Evolutionary conservation across 2,329 filamentous ascomycete genomes (phyloP).

Genomic region (Ophiosphaerella narmari): DNA sequence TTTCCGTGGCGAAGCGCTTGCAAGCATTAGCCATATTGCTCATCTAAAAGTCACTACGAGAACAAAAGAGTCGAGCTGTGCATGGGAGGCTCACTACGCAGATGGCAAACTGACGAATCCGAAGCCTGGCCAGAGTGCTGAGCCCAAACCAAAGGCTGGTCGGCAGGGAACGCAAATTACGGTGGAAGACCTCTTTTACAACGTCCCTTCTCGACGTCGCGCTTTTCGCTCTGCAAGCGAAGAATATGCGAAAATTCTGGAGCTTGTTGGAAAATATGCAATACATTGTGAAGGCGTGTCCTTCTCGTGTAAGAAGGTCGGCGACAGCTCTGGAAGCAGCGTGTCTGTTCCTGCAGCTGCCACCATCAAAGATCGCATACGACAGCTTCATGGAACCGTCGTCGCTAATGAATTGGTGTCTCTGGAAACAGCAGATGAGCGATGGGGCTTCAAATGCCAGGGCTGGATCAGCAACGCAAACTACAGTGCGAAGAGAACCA

Average conservation of each 20-base stretch:
- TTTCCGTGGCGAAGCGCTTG: conserved; percentile 94
- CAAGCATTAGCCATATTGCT: conserved; percentile 97
- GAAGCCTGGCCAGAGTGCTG: conserved; percentile 84
- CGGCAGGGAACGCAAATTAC: conserved; percentile 91
- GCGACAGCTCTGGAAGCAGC: conserved; percentile 75
- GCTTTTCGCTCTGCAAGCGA: conserved; percentile 92
- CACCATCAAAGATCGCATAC: conserved; percentile 78
- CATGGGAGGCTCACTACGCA: conserved; percentile 87
- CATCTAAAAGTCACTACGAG: conserved; percentile 95
- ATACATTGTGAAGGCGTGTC: conserved; percentile 89
- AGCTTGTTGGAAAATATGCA: conserved; percentile 90
- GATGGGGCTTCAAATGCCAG: conserved; percentile 81
- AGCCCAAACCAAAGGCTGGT: conserved; percentile 86
- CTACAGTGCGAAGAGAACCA: conserved; percentile 88
- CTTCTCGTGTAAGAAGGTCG: conserved; percentile 96
- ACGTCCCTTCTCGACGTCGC: conserved; percentile 82
- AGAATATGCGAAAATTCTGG: conserved; percentile 97
- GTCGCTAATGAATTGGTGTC: conserved; percentile 88
- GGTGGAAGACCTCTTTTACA: conserved; percentile 97
- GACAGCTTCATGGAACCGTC: conserved; percentile 81
- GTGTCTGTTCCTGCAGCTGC: conserved; percentile 78
- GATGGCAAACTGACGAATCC: conserved; percentile 79
- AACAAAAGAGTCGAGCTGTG: conserved; percentile 83
- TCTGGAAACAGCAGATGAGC: conserved; percentile 71
- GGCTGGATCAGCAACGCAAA: conserved; percentile 92